Evolutionary conservation across 345 rosid genomes (phyloP), one percentile per base, ranked within the genome.

Genomic region (Cardamine chenopodiifolia): DNA sequence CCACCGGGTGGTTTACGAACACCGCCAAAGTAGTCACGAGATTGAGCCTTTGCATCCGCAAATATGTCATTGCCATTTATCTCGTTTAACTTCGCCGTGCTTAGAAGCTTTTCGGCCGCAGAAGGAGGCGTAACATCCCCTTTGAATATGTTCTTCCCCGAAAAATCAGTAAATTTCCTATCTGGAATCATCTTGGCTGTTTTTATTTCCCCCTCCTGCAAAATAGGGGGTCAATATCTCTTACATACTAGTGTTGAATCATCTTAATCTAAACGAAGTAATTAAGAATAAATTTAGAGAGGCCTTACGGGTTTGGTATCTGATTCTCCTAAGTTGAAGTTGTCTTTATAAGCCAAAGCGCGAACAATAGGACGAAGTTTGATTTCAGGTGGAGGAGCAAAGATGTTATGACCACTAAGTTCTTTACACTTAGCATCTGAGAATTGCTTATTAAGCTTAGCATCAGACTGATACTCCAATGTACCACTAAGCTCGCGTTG

Each of bases 1-100:
- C 98, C 97, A 0, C 98, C 98, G 0, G 98, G 98, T 68, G 98
- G 98, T 82, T 91, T 93, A 74, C 98, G 98, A 15, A 93, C 91
- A 0, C 98, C 98, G 1, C 98, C 98, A 6, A 91, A 77, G 86
- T 86, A 93, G 82, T 93, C 97, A 68, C 97, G 86, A 62, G 90
- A 80, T 80, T 91, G 91, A 8, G 59, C 86, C 82, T 93, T 93
- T 52, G 88, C 98, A 64, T 93, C 98, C 0, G 87, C 88, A 71
- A 93, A 93, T 70, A 93, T 93, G 80, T 93, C 82, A 59, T 71
- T 91, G 20, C 98, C 96, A 2, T 90, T 91, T 56, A 93, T 93
- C 85, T 93, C 98, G 48, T 78, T 84, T 80, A 86, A 75, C 70
- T 93, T 93, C 10, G 97, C 98, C 0, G 42, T 26, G 63, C 96